These are phyloP conservation scores for Coleophoma eucalyptorum DNA, from an alignment of 2,329 filamentous ascomycete genomes.

Conservation along the genomic window DNA sequence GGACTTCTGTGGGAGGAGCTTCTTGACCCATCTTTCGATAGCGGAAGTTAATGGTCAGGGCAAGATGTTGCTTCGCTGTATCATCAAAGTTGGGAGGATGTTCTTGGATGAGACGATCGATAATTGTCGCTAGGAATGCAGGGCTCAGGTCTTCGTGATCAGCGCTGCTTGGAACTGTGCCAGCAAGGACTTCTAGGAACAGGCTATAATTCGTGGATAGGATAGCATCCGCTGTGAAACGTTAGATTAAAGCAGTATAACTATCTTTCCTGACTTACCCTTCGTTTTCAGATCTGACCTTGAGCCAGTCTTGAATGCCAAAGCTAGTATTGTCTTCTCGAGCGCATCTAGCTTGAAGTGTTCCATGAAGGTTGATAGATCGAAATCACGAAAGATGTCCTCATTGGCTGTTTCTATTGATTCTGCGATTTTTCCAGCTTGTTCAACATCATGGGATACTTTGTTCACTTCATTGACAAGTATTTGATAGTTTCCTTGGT, in stretches of 20 bases:
- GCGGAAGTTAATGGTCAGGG: constrained; percentile 58
- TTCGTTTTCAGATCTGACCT: constrained; percentile 83
- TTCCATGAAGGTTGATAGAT: constrained; percentile 91
- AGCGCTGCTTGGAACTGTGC: constrained; percentile 41
- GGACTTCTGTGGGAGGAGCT: constrained; percentile 65
- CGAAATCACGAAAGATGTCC: constrained; percentile 93
- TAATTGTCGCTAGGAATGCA: constrained; percentile 70
- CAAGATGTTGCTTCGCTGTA: constrained; percentile 65
- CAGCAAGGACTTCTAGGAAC: constrained; percentile 74
- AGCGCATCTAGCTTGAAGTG: constrained; percentile 92
- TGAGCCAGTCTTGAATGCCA: constrained; percentile 82
- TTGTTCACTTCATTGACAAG: constrained; percentile 83
- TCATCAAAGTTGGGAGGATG: constrained; percentile 84
- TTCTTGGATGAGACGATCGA: constrained; percentile 84
- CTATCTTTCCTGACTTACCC: constrained; percentile 50
- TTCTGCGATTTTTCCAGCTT: constrained; percentile 88
- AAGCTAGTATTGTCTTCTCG: constrained; percentile 80
- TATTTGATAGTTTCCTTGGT: constrained; percentile 78
- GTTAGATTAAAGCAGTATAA: no score
- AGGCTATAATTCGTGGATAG: constrained; percentile 73
- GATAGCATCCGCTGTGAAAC: constrained; percentile 74
- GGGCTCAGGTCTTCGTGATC: constrained; percentile 64
- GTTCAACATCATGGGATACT: constrained; percentile 73
- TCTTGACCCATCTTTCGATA: constrained; percentile 58
- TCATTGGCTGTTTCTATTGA: constrained; percentile 87